Evolutionary conservation across 2,329 filamentous ascomycete genomes (phyloP), one percentile per base, ranked within the genome.

Genomic region (Cryoendolithus antarcticus): DNA sequence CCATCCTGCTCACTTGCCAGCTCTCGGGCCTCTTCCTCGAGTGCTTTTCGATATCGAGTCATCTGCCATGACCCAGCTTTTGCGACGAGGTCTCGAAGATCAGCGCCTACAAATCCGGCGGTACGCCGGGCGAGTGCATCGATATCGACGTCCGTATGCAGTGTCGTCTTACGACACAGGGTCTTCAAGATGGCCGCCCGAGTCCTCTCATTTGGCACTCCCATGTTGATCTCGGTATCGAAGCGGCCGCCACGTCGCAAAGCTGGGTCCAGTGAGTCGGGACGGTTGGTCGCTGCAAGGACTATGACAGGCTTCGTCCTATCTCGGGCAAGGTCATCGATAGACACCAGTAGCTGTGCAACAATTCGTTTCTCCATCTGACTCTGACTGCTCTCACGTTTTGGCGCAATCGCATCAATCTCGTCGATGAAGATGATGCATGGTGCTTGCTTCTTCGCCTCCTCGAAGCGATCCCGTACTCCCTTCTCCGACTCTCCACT

Each of bases 361-460:
- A 93, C 80, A 45, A 93, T 91, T 38, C 86, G 71, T 55, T 86
- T 84, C 57, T 94, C 86, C 76, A 93, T 89, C 48, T 94, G 86
- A 53, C 82, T 80, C 53, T 91, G 82, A 1, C 82, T 77, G 39
- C 75, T 83, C 46, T 93, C 85, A 40, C 82, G 72, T 58, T 93
- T 93, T 0, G 84, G 83, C 36, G 86, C 84, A 51, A 96, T 91
- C 3, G 82, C 80, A 59, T 98, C 88, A 38, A 96, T 84, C 50
- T 94, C 82, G 49, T 94, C 86, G 41, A 96, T 82, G 53, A 95
- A 93, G 4, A 98, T 72, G 4, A 98, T 69, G 53, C 86, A 93
- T 0, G 91, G 91, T 0, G 89, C 88, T 30, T 88, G 71, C 40
- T 76, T 74, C 57, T 84, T 85, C 0, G 91, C 91, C 54, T 91